A percentile compares a stretch with the other conserved stretches of the same genome.
Conservation (phyloP, 2,329 filamentous ascomycete species). For the Dothiorella sarmentorum region DNA sequence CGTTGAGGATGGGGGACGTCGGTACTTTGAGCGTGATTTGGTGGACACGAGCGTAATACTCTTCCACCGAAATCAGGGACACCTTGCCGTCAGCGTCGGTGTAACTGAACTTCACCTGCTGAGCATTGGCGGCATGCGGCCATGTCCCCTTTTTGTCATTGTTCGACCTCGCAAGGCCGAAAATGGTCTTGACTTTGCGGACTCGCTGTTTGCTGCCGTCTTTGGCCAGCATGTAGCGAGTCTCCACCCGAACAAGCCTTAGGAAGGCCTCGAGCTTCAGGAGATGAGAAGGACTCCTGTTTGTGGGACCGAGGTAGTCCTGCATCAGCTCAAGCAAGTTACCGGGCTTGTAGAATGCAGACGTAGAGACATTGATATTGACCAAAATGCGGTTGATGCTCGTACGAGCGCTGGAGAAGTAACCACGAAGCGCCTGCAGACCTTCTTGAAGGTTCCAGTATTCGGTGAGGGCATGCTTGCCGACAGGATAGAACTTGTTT, state of each 20-base stretch:
- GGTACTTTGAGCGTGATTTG: conserved; percentile 24
- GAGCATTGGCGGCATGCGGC: conserved; percentile 20
- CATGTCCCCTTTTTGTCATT: conserved; percentile 31
- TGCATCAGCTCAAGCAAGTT: conserved; percentile 36
- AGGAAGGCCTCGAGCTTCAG: conserved; percentile 32
- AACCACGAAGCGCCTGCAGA: conserved; percentile 58
- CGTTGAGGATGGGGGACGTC: conserved; percentile 30
- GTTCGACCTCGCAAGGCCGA: conserved; percentile 33
- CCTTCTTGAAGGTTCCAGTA: conserved; percentile 46
- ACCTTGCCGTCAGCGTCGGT: conserved; percentile 10
- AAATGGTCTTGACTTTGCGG: conserved; percentile 39
- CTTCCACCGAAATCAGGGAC: conserved; percentile 12
- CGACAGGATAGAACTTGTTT: conserved; percentile 45
- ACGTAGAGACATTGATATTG: conserved; percentile 61
- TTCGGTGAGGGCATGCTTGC: conserved; percentile 46
- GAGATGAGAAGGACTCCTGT: conserved; percentile 6
- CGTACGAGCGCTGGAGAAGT: conserved; percentile 59
- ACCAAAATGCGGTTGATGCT: conserved; percentile 56
- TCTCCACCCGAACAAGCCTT: conserved; percentile 36
- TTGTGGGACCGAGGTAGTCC: conserved; percentile 24
- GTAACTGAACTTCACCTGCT: conserved; percentile 7
- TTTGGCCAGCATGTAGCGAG: conserved; percentile 38
- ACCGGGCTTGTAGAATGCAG: conserved; percentile 54
- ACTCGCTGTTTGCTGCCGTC: conserved; percentile 36
- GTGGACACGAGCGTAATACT: conserved; percentile 20